These are phyloP conservation scores for Blastobotrys persicus DNA, from an alignment of 1,139 yeast species.

Conservation along the genomic window DNA sequence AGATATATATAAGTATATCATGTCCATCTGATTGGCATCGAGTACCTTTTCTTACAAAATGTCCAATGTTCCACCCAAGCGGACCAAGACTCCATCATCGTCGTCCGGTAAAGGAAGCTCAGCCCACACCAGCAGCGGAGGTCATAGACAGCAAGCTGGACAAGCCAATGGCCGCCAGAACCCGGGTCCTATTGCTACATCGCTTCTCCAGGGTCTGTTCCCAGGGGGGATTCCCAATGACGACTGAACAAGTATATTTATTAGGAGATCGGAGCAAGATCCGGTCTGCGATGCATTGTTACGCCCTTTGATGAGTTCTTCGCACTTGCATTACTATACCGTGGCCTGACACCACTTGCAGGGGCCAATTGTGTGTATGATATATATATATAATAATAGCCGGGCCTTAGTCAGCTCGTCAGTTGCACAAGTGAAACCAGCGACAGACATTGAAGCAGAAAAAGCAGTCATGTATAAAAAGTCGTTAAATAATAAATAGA, in stretches of 20 bases:
- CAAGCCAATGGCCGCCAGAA: neutral
- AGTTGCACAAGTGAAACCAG: neutral
- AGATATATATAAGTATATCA: neutral
- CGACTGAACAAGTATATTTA: no score
- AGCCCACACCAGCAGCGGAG: neutral
- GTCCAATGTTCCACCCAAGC: neutral
- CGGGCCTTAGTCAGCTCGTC: no score
- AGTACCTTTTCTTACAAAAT: no score
- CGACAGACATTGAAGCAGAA: neutral
- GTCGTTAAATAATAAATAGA: neutral
- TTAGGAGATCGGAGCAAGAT: no score
- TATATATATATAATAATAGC: no score
- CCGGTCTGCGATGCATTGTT: no score
- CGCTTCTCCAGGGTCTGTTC: conserved; percentile 10
- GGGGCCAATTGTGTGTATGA: no score
- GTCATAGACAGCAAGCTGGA: neutral
- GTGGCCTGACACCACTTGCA: no score
- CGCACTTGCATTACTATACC: no score
- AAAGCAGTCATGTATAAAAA: neutral
- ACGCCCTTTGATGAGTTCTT: no score
- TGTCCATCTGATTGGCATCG: neutral
- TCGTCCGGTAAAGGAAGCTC: no score
- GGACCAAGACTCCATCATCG: neutral
- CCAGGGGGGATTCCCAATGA: conserved; percentile 10
- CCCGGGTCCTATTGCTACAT: conserved; percentile 6